A percentile compares a stretch with the other conserved stretches of the same genome.
phyloP scores from a whole-genome alignment of 148 eudicot genomes.

The Pouteria glomerata region DNA sequence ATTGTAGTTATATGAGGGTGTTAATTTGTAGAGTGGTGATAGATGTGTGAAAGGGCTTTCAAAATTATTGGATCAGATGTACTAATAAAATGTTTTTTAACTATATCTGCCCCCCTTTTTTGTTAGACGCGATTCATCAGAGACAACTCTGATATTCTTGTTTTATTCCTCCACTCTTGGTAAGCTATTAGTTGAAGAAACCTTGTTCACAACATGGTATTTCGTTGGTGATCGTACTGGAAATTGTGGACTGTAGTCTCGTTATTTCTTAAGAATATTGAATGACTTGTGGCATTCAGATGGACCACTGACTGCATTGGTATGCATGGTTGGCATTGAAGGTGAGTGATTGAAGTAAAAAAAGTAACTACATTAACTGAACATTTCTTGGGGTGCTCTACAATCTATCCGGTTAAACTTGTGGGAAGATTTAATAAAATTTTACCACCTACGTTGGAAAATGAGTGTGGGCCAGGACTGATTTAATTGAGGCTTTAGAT shows the following conservation, averaged over 20 bases:
- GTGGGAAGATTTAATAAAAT: background rate
- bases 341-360: background rate
- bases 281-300: background rate
- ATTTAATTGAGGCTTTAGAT: constrained; percentile 3
- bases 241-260: background rate
- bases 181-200: background rate
- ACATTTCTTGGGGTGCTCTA: background rate
- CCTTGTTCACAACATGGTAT: background rate
- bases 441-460: background rate
- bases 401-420: background rate
- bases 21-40: constrained; percentile 2
- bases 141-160: background rate
- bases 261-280: background rate
- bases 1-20: background rate
- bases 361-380: background rate
- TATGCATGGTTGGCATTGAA: background rate
- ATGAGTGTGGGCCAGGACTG: background rate
- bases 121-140: background rate
- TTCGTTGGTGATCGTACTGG: background rate
- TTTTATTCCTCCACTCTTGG: background rate
- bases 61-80: background rate
- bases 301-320: background rate
- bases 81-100: background rate
- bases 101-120: background rate
- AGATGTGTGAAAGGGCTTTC: constrained; percentile 5